Percentiles rank a stretch among this genome's conserved stretches.
Evolutionary conservation across 2,329 filamentous ascomycete species (phyloP).

Genomic region (Seiridium cupressi): DNA sequence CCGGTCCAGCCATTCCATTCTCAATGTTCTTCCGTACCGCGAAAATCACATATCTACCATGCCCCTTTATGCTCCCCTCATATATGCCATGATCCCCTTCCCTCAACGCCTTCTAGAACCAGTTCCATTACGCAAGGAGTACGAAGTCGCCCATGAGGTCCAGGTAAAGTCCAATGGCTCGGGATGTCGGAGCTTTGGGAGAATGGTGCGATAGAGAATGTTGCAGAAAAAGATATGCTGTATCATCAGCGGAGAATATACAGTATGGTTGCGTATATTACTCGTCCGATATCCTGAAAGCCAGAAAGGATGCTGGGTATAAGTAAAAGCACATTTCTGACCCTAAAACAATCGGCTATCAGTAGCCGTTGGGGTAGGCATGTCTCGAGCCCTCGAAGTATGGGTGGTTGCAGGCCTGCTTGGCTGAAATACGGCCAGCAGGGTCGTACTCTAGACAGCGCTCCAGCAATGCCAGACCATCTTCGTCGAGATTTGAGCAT

Average conservation of each 20-base stretch:
- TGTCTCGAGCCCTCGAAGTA: slow-evolving; percentile 62
- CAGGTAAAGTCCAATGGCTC: background rate
- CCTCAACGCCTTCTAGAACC: slow-evolving; percentile 9
- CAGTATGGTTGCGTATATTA: background rate
- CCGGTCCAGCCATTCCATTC: no score
- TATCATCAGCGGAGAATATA: background rate
- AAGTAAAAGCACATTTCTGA: slow-evolving; percentile 10
- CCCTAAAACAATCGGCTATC: slow-evolving; percentile 5
- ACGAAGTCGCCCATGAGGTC: background rate
- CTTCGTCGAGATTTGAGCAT: slow-evolving; percentile 71
- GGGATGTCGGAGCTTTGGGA: background rate
- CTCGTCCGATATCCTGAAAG: slow-evolving; percentile 23
- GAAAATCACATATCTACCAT: background rate
- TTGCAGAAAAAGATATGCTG: background rate
- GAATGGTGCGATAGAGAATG: background rate
- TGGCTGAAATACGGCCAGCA: slow-evolving; percentile 82
- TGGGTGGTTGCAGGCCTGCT: slow-evolving; percentile 79
- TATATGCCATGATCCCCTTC: slow-evolving; percentile 4
- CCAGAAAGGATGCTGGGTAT: slow-evolving; percentile 18
- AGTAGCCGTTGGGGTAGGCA: slow-evolving; percentile 20
- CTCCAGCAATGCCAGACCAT: slow-evolving; percentile 66
- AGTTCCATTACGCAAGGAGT: slow-evolving; percentile 1
- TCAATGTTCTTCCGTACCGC: no score
- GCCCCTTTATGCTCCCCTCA: background rate
- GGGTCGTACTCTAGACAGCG: slow-evolving; percentile 83